phyloP scores from a whole-genome alignment of 805 yeast species.

The Diddensiella santjacobensis region DNA sequence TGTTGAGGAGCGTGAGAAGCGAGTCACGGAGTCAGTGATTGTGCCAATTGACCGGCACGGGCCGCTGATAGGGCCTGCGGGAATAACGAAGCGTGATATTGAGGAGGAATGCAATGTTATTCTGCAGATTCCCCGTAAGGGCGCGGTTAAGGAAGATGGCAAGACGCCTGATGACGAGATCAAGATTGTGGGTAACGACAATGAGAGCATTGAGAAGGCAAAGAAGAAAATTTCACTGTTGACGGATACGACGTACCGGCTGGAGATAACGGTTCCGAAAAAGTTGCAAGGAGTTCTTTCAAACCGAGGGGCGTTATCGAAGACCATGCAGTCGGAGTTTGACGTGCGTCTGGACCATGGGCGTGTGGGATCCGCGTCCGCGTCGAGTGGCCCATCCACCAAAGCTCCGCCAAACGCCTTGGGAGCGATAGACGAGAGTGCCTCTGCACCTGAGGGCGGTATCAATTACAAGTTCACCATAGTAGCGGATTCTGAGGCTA shows the following conservation, averaged over 20 bases:
- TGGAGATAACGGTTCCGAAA: slow-evolving; percentile 54
- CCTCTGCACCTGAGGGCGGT: neutral
- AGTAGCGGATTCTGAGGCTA: slow-evolving; percentile 31
- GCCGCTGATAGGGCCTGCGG: slow-evolving; percentile 76
- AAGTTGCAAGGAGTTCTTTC: slow-evolving; percentile 55
- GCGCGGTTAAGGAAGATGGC: slow-evolving; percentile 18
- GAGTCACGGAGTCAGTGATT: slow-evolving; percentile 23
- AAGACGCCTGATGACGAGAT: slow-evolving; percentile 43
- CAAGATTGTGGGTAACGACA: slow-evolving; percentile 53
- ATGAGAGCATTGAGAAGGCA: slow-evolving; percentile 61
- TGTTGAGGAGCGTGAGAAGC: slow-evolving; percentile 55
- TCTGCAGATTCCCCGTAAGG: slow-evolving; percentile 62
- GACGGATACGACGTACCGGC: slow-evolving; percentile 43
- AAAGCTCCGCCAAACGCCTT: slow-evolving; percentile 40
- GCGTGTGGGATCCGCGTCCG: slow-evolving; percentile 21
- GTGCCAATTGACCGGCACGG: slow-evolving; percentile 74
- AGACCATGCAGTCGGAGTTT: slow-evolving; percentile 49
- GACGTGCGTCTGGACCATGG: slow-evolving; percentile 48
- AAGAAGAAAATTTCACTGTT: slow-evolving; percentile 61
- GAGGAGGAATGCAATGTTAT: slow-evolving; percentile 65
- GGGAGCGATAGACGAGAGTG: slow-evolving; percentile 27
- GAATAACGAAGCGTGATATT: slow-evolving; percentile 64
- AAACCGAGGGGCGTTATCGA: slow-evolving; percentile 62
- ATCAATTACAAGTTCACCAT: slow-evolving; percentile 43
- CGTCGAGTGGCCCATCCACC: slow-evolving; percentile 41